A percentile compares a stretch with the other conserved stretches of the same genome.
These are phyloP conservation scores for Scleroderma bovista DNA, from an alignment of 768 basidiomycete genomes.

Conservation along the genomic window DNA sequence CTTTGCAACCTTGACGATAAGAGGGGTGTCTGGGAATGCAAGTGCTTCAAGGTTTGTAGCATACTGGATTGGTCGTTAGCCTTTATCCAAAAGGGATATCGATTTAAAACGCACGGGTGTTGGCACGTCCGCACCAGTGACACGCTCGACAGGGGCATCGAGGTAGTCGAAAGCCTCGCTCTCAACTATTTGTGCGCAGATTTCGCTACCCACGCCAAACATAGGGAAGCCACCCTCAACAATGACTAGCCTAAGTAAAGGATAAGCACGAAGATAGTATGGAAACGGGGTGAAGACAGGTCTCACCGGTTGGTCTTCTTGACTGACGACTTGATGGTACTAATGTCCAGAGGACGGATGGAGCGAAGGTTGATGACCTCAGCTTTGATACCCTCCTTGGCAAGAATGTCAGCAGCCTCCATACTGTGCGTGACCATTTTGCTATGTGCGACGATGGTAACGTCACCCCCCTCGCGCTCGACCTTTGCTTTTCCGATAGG, in stretches of 20 bases:
- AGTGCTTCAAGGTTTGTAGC: slow-evolving; percentile 84
- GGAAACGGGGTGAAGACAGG: neutral
- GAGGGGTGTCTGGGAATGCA: slow-evolving; percentile 87
- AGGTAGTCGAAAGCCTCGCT: slow-evolving; percentile 98
- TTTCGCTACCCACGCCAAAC: slow-evolving; percentile 98
- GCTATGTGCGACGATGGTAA: slow-evolving; percentile 96
- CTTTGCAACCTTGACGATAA: slow-evolving; percentile 93
- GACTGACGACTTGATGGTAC: slow-evolving; percentile 93
- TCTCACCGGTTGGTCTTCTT: slow-evolving; percentile 96
- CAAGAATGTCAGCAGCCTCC: slow-evolving; percentile 89
- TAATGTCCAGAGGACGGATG: slow-evolving; percentile 96
- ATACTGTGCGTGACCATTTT: slow-evolving; percentile 96
- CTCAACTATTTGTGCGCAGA: slow-evolving; percentile 96
- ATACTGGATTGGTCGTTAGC: slow-evolving; percentile 51
- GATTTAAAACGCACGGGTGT: slow-evolving; percentile 67
- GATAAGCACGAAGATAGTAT: neutral
- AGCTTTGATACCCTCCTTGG: slow-evolving; percentile 95
- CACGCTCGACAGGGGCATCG: slow-evolving; percentile 95
- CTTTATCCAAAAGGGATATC: slow-evolving; percentile 5
- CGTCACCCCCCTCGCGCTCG: slow-evolving; percentile 86
- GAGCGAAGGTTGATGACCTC: slow-evolving; percentile 97
- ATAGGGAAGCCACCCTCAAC: slow-evolving; percentile 99
- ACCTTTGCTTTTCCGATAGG: slow-evolving; percentile 98
- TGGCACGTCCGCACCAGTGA: slow-evolving; percentile 96
- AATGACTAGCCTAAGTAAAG: slow-evolving; percentile 63